These are phyloP conservation scores for Sanghuangporus sanghuang DNA, from an alignment of 1,284 basidiomycete species.

Conservation along the genomic window DNA sequence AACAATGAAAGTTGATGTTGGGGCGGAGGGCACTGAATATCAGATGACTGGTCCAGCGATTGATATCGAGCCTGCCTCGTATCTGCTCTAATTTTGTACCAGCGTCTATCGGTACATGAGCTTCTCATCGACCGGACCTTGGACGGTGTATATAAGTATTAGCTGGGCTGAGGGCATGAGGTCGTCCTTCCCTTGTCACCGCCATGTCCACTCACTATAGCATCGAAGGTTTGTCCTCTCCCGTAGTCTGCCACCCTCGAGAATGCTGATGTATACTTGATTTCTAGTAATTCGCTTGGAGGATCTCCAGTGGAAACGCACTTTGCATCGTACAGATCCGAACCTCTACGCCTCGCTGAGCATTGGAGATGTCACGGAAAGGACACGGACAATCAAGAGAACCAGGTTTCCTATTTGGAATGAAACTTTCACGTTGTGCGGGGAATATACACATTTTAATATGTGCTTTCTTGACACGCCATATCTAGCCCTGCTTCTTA, in stretches of 20 bases:
- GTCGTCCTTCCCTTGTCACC: too few relatives aligned
- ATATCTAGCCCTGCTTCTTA: background rate
- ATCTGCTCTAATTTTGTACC: too few relatives aligned
- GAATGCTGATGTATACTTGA: background rate
- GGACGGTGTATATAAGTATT: too few relatives aligned
- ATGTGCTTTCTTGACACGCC: background rate
- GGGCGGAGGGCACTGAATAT: too few relatives aligned
- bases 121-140: too few relatives aligned
- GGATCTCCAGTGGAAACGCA: background rate
- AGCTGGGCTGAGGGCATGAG: too few relatives aligned
- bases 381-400: background rate
- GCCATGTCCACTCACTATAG: background rate
- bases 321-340: background rate
- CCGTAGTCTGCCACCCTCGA: background rate
- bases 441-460: background rate
- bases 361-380: background rate
- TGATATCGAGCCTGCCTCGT: too few relatives aligned
- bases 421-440: background rate
- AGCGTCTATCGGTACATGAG: too few relatives aligned
- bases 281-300: background rate
- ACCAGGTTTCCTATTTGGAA: background rate
- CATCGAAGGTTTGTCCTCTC: background rate
- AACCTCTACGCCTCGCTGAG: background rate
- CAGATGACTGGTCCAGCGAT: too few relatives aligned
- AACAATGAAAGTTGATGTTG: background rate